phyloP scores from a whole-genome alignment of 495 filamentous ascomycete species.

The Amphirosellinia nigrospora region DNA sequence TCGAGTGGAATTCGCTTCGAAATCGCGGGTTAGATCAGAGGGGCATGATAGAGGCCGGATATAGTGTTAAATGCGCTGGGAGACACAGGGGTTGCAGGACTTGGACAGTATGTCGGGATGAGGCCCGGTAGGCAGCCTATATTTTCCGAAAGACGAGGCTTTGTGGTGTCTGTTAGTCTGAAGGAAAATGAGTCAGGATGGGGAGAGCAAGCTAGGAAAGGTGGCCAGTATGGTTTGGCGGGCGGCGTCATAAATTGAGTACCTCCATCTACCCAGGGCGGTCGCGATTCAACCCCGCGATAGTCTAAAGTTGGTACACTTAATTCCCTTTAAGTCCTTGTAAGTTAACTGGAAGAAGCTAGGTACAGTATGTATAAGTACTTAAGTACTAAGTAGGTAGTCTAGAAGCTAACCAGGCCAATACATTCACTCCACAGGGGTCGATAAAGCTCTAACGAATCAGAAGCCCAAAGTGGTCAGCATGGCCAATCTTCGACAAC shows the following conservation, averaged over 20 bases:
- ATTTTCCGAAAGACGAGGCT: not conserved
- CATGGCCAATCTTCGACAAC: not conserved
- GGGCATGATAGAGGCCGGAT: constrained; percentile 3
- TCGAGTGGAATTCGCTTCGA: not conserved
- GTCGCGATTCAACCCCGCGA: constrained; percentile 14
- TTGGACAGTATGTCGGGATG: not conserved
- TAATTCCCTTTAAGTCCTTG: not conserved
- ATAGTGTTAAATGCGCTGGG: not conserved
- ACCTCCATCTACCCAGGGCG: not conserved
- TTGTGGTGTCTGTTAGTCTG: not conserved
- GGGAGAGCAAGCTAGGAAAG: not conserved
- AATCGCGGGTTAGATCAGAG: not conserved
- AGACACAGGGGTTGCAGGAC: not conserved
- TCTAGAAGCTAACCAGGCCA: not conserved
- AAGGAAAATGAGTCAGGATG: not conserved
- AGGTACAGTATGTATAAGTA: no score
- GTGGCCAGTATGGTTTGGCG: constrained; percentile 14
- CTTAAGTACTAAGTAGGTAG: no score
- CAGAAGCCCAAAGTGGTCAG: not conserved
- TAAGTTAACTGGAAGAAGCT: not conserved
- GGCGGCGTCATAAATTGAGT: constrained; percentile 18
- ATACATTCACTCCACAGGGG: not conserved
- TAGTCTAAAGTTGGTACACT: not conserved
- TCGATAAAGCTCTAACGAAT: constrained; percentile 26
- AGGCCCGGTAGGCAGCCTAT: not conserved